phyloP scores from a whole-genome alignment of 257 asterid species.

The Voacanga thouarsii region DNA sequence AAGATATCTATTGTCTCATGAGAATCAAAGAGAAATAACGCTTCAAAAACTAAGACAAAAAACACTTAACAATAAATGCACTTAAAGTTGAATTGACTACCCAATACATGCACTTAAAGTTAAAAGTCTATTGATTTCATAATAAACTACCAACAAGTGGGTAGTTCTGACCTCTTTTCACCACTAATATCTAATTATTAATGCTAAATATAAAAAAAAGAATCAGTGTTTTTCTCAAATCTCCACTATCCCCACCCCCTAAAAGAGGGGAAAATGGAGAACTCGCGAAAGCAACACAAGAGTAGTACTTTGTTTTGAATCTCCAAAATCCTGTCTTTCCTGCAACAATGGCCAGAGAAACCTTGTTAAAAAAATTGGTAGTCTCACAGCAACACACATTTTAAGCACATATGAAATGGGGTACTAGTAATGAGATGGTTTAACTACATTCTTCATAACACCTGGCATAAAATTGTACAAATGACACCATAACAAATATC shows the following conservation, averaged over 20 bases:
- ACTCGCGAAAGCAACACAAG: constrained; percentile 23
- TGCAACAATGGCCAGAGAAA: constrained; percentile 15
- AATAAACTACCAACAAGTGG: no score
- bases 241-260: background rate
- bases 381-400: background rate
- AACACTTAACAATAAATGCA: no score
- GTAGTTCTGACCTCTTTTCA: background rate
- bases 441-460: background rate
- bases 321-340: constrained; percentile 22
- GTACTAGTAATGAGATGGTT: background rate
- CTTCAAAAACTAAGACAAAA: no score
- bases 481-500: background rate
- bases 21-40: no score
- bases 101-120: no score
- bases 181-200: background rate
- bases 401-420: background rate
- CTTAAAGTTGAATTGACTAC: no score
- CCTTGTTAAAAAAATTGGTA: background rate
- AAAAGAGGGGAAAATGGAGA: background rate
- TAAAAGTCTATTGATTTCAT: no score
- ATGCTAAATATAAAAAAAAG: background rate
- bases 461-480: no score
- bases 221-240: background rate
- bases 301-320: constrained; percentile 18
- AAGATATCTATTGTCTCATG: no score